Base-by-base conservation (phyloP, 2,329 filamentous ascomycete species). In the Calonectria henricotiae region DNA sequence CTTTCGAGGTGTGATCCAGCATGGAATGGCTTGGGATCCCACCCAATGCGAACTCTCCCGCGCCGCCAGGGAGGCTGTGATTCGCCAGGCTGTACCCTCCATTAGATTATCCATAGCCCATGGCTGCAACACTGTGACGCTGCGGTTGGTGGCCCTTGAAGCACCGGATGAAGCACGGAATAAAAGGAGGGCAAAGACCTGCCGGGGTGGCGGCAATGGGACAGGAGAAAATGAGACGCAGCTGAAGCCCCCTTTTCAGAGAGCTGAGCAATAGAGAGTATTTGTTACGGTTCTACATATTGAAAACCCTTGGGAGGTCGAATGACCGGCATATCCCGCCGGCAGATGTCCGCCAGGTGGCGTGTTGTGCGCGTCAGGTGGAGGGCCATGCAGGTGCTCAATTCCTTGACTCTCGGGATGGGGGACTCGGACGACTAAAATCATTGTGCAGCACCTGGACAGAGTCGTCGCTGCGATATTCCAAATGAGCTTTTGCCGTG, bases 1-100 rank as follows among this genome's bases (percentile, higher is more conserved):
- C 41, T 43, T 43, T 58, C 41, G 46, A 65, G 63, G 64, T 66
- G 20, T 49, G 43, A 61, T 60, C 54, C 51, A 47, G 64, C 64
- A 66, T 49, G 64, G 64, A 30, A 66, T 47, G 54, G 51, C 32
- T 66, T 66, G 51, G 51, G 20, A 47, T 61, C 35, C 43, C 39
- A 20, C 63, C 63, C 54, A 44, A 58, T 60, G 43, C 30, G 54
- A 61, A 55, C 51, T 61, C 64, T 66, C 41, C 51, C 49, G 23
- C 41, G 35, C 41, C 32, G 51, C 51, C 64, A 61, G 39, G 20
- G 2, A 60, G 25, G 32, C 41, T 32, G 46, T 66, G 64, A 66
- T 66, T 66, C 64, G 64, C 39, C 25, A 32, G 32, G 8, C 9
- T 25, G 23, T 37, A 32, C 41, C 39, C 49, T 39, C 64, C 51